These are phyloP conservation scores for Agaricales sp. DNA, from an alignment of 1,284 basidiomycete genomes.

Conservation along the genomic window DNA sequence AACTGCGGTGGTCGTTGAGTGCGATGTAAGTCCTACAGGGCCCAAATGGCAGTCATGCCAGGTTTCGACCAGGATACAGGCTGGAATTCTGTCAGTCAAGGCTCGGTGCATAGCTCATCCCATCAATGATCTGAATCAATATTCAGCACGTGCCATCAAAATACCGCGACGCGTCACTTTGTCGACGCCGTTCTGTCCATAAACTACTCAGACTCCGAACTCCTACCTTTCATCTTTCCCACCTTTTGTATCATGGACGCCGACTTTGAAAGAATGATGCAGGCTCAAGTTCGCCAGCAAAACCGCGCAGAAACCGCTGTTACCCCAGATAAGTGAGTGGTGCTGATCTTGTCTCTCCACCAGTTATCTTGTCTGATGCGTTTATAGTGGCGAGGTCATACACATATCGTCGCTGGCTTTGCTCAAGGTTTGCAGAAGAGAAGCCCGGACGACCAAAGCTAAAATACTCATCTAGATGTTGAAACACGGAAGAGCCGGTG, in stretches of 20 bases:
- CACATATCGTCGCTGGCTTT: slow-evolving; percentile 93
- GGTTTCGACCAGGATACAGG: too few species aligned
- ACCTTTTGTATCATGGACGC: slow-evolving; percentile 32
- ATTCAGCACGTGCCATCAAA: neutral
- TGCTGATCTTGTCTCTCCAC: neutral
- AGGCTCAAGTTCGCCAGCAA: slow-evolving; percentile 37
- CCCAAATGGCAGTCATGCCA: too few species aligned
- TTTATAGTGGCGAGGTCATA: slow-evolving; percentile 84
- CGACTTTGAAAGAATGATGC: slow-evolving; percentile 47
- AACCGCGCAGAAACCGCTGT: slow-evolving; percentile 37
- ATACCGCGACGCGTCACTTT: slow-evolving; percentile 37
- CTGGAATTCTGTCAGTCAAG: too few species aligned
- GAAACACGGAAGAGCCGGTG: slow-evolving; percentile 97
- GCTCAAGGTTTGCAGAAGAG: slow-evolving; percentile 57
- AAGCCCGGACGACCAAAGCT: slow-evolving; percentile 1
- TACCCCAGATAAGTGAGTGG: slow-evolving; percentile 56
- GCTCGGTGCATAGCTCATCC: too few species aligned
- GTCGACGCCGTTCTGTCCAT: neutral
- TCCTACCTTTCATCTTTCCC: neutral
- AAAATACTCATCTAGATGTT: slow-evolving; percentile 68
- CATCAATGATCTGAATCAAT: too few species aligned
- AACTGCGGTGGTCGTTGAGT: slow-evolving; percentile 12
- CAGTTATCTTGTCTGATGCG: neutral
- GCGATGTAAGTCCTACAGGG: neutral
- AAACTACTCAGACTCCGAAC: neutral